Evolutionary conservation across 225 moss, liverwort and hornwort genomes (phyloP).

Genomic region (Anthoceros angustus): DNA sequence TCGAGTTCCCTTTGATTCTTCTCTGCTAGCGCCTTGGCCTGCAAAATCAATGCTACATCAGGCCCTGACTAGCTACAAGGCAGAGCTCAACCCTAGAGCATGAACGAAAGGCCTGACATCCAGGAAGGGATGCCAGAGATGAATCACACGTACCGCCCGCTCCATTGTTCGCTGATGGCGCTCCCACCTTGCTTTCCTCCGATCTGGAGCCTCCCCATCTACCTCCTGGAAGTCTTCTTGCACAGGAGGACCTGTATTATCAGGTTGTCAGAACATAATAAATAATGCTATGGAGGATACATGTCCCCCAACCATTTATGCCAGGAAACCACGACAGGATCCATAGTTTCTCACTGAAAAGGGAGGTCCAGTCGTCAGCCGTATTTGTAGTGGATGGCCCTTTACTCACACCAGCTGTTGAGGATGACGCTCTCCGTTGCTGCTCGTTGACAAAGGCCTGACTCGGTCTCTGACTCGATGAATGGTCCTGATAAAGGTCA

Average conservation of each 20-base stretch:
- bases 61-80: no score
- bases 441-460: neutral
- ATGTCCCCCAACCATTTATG: no score
- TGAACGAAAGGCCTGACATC: neutral
- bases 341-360: conserved; percentile 29
- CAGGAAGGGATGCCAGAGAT: neutral
- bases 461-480: neutral
- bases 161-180: conserved; percentile 53
- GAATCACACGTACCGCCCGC: conserved; percentile 27
- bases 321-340: no score
- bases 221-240: conserved; percentile 43
- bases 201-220: conserved; percentile 36
- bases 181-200: conserved; percentile 43
- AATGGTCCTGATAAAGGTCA: neutral
- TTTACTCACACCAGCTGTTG: conserved; percentile 4
- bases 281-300: no score
- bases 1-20: conserved; percentile 86
- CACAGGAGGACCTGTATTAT: conserved; percentile 21
- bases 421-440: neutral
- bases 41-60: neutral
- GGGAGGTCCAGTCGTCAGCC: conserved; percentile 56
- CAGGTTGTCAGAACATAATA: neutral
- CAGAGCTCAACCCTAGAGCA: neutral
- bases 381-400: conserved; percentile 21
- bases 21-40: conserved; percentile 54